Percentiles rank a stretch among this genome's conserved stretches.
phyloP scores from a whole-genome alignment of 306 rosid species.

The Senna tora region DNA sequence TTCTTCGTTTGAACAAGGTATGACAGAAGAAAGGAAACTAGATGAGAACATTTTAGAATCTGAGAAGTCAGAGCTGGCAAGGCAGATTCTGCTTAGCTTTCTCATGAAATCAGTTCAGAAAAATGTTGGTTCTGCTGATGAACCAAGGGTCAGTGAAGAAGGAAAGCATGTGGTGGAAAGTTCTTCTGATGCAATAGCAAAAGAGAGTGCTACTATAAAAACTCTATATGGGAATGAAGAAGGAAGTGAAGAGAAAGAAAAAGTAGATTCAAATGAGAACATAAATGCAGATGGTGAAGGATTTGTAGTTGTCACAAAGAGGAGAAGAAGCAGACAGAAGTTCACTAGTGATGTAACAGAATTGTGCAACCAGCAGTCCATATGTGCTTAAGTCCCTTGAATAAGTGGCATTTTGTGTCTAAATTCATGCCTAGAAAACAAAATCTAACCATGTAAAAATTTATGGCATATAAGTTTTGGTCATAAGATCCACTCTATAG shows the following conservation, averaged over 20 bases:
- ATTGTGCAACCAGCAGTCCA: conserved; percentile 76
- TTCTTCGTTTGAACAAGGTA: conserved; percentile 7
- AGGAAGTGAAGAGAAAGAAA: conserved; percentile 43
- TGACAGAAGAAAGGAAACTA: conserved; percentile 41
- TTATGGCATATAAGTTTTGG: no score
- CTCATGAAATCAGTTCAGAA: conserved; percentile 79
- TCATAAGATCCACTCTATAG: conserved; percentile 38
- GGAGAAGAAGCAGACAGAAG: conserved; percentile 74
- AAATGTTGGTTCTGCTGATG: conserved; percentile 57
- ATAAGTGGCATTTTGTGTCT: conserved; percentile 8
- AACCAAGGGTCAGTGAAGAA: conserved; percentile 41
- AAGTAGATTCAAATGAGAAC: conserved; percentile 42
- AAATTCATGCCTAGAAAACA: conserved; percentile 33
- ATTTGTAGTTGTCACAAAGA: conserved; percentile 68
- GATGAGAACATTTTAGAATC: conserved; percentile 56
- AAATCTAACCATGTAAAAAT: conserved; percentile 40
- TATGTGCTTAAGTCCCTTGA: conserved; percentile 86
- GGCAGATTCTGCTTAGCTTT: conserved; percentile 89
- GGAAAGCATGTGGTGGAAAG: conserved; percentile 44
- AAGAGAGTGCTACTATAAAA: conserved; percentile 77
- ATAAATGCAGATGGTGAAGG: conserved; percentile 69
- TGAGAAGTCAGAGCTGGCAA: conserved; percentile 83
- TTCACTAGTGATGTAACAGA: conserved; percentile 63
- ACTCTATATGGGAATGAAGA: conserved; percentile 65
- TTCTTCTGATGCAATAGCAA: conserved; percentile 62